phyloP scores from a whole-genome alignment of 257 asterid genomes.

The Mentha longifolia region DNA sequence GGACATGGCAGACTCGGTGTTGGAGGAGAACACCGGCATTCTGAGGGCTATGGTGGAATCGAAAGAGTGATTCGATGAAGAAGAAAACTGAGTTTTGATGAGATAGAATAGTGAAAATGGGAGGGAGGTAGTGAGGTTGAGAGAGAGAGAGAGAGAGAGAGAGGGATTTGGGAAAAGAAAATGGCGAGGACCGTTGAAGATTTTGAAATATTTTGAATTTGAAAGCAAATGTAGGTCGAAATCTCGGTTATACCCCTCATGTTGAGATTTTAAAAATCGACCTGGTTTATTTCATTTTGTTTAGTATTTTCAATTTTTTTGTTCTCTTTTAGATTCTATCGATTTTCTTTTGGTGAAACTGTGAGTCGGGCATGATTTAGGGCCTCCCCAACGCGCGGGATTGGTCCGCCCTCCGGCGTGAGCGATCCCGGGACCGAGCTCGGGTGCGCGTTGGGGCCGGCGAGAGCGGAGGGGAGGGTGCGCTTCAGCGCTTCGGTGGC shows the following conservation, averaged over 20 bases:
- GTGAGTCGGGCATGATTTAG: no score
- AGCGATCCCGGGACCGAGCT: no score
- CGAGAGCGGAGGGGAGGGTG: no score
- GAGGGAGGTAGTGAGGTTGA: background rate
- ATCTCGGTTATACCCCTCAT: conserved; percentile 4
- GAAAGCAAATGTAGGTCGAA: conserved; percentile 14
- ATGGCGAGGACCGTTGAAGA: conserved; percentile 36
- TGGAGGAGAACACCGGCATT: conserved; percentile 60
- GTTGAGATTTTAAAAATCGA: background rate
- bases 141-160: background rate
- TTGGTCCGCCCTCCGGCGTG: no score
- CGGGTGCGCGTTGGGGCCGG: no score
- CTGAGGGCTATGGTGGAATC: background rate
- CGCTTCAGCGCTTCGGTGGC: no score
- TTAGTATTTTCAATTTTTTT: no score
- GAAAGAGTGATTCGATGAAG: background rate
- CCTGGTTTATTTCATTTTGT: no score
- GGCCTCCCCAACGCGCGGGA: no score
- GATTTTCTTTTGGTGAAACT: no score
- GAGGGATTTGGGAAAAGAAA: background rate
- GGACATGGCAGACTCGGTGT: conserved; percentile 50
- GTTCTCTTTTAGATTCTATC: no score
- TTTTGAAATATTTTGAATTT: conserved; percentile 42
- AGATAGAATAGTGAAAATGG: no score
- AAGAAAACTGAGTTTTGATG: background rate